Evolutionary conservation across 1,284 basidiomycete genomes (phyloP), one percentile per base, ranked within the genome.

Genomic region (Sporisorium graminicola): DNA sequence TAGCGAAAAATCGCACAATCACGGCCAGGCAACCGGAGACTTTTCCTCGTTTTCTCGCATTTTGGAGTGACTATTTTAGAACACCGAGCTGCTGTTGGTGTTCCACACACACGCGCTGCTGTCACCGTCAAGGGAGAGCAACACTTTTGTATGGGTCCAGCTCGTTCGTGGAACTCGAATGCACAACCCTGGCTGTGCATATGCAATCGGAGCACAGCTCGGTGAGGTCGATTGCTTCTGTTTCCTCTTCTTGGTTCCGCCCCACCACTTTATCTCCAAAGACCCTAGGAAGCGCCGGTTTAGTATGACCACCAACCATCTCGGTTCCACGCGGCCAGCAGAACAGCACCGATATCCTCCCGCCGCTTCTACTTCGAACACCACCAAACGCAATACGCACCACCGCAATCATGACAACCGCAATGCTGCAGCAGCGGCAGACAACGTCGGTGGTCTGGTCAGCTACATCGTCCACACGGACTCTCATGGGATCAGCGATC

Each of bases 401-500:
- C 24, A 4, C 10, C 9, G 2, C 24, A 20, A 8, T 18, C 16
- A 2, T 8, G 29, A 29, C 18, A 10, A 16, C 40, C 3, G 7
- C 7, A 13, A n/a, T n/a, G 16, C 43, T 8, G 53, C 24, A 14
- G 18, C 24, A 18, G 9, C 43, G 10, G 53, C 26, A 16, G 13
- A 3, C 14, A 29, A 16, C 13, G 56, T 12, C 18, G 46, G 37
- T 4, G 51, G 37, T 10, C 58, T 60, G 9, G 26, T 72, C 43
- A 59, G 59, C 53, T 77, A 65, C 56, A 50, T 58, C 12, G 51
- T 80, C 6, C 73, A 79, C 58, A 77, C 74, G 5, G 63, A 65
- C 22, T 67, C 65, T 9, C 33, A 62, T 16, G 58, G 64, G 1
- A 35, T 79, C 37, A 49, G 46, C 37, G 79, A 79, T 31, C 29